Conservation (phyloP, 1,139 yeast species). For the Yarrowia galli region DNA sequence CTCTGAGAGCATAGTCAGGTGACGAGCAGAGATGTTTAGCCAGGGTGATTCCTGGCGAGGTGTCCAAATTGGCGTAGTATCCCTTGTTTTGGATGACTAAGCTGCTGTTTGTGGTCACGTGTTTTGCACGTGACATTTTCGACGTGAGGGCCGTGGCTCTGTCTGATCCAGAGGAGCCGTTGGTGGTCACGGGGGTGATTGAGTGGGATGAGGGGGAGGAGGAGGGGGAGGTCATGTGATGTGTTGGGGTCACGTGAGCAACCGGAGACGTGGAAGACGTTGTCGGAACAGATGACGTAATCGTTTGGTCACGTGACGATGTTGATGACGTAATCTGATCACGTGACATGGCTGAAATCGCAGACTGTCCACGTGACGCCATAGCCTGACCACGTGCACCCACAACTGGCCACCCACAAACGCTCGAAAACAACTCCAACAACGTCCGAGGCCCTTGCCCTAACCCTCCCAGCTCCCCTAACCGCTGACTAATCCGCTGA, state of each 20-base stretch:
- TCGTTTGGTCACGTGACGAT: no score
- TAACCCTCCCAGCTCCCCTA: conserved; percentile 1
- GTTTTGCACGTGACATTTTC: no score
- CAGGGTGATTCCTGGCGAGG: conserved; percentile 8
- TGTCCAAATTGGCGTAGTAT: conserved; percentile 14
- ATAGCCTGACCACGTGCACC: no score
- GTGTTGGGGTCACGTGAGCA: no score
- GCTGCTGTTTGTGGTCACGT: no score
- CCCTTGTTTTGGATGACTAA: no score
- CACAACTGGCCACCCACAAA: not conserved
- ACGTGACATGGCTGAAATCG: no score
- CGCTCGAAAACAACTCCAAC: conserved; percentile 8
- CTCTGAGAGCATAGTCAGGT: conserved; percentile 46
- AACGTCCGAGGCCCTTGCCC: conserved; percentile 16
- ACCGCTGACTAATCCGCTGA: conserved; percentile 4
- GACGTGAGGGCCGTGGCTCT: not conserved
- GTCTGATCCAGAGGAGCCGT: not conserved
- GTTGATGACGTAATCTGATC: not conserved
- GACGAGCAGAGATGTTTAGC: conserved; percentile 11
- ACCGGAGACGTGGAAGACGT: no score
- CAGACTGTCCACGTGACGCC: no score
- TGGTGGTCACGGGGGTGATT: conserved; percentile 20
- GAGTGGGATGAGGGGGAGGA: not conserved
- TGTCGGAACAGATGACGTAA: no score
- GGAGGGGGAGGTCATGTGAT: no score